Evolutionary conservation across 176 grass and related monocot species (phyloP), one percentile per base, ranked within the genome.

Genomic region (bread wheat (Triticum aestivum)): DNA sequence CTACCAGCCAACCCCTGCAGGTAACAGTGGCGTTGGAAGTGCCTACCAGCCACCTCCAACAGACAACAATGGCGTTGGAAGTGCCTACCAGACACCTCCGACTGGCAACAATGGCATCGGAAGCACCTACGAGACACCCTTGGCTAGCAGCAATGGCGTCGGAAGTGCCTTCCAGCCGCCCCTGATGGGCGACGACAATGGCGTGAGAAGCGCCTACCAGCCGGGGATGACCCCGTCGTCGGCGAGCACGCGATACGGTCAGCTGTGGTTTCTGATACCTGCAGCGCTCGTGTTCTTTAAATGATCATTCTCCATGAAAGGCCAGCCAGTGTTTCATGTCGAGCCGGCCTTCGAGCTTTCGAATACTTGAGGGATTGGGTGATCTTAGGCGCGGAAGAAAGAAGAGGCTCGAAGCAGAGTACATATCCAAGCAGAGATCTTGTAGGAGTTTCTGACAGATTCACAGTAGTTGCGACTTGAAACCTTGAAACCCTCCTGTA

Each of bases 371-470:
- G 68, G 17, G 6, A 69, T 69, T 37, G 65, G 63, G 27, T 68
- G 79, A 75, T 51, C 24, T 7, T 11, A 69, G 64, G 18, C 26
- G 42, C 54, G 29, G 6, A 32, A 51, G 10, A 3, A 54, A 68
- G 79, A 49, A 69, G 45, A 68, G 45, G 11, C 23, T 44, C 23
- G 3, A 49, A 49, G 45, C 11, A 14, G 8, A 20, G 4, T 79
- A 3, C 4, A 44, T 56, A 44, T 56, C 44, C 68, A 85, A 30
- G 20, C 9, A 65, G 7, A 76, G 20, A 18, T 59, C 66, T 83
- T 83, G 66, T 84, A 80, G 73, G 66, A 78, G 72, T 86, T 77
- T 66, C 84, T 87, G 73, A 74, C 66, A 6, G 21, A 63, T 39
- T 83, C 42, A 61, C 44, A 12, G 29, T 79, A 54, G 17, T n/a